Evolutionary conservation across 148 eudicot species (phyloP), one percentile per base, ranked within the genome.

Genomic region (Nepenthes gracilis): DNA sequence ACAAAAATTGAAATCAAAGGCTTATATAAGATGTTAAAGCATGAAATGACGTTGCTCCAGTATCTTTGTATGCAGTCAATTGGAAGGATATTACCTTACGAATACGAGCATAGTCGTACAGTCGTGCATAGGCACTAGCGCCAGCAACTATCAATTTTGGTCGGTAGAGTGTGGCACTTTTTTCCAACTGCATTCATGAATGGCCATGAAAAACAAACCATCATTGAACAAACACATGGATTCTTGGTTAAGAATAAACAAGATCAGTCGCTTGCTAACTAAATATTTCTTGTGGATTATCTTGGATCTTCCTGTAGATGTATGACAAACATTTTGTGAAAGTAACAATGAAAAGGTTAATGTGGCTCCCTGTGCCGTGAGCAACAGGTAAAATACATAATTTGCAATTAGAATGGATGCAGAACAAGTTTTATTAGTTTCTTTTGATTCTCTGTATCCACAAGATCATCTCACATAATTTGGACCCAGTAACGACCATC

Each of bases 101-200:
- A 60, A 91, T 81, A 54, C 89, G 93, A 12, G 67, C 93, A 68
- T 91, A 91, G 60, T 91, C 97, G 73, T 87, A 91, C 57, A 91
- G 90, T 35, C 96, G 89, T 47, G 97, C 84, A 72, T 91, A 91
- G 35, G 97, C 97, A 80, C 97, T 91, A 55, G 97, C 97, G 72
- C 97, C 97, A 70, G 99, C 99, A 79, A 93, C 85, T 57, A 93
- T 93, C 48, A 93, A 66, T 66, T 93, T 93, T 54, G 99, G 99
- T 80, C 99, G 75, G 85, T 86, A 93, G 64, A 93, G 81, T 54
- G 83, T 75, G 58, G 99, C 99, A 77, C 96, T 93, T 77, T 88
- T 88, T 79, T 88, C 99, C 89, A 93, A 13, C 99, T 93, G 99
- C 70, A 68, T 54, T 61, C 23, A 23, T 23, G 57, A 55, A 5